Evolutionary conservation across 1,284 basidiomycete species (phyloP), one percentile per base, ranked within the genome.

Genomic region (Amylostereum areolatum): DNA sequence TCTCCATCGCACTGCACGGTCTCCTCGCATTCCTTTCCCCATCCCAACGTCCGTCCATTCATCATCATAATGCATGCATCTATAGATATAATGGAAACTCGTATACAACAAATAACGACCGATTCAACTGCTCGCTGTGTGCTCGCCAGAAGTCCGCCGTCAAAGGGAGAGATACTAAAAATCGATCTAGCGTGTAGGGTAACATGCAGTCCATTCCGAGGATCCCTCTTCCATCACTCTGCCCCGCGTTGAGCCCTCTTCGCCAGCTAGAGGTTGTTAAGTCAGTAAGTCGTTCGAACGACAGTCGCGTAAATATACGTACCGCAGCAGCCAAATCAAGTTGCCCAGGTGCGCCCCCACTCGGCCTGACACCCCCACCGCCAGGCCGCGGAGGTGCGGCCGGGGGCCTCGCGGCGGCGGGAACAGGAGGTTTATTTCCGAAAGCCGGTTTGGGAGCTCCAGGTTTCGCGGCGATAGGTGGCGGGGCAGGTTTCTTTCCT

Each of bases 311-410:
- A 42, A 52, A 32, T 45, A 36, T 5, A 75, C 83, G 70, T 58
- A 89, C 86, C 46, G 75, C 81, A 56, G 90, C 89, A 53, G 90
- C 89, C 56, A 94, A 69, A 68, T 92, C 91, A 68, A 92, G 60
- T 63, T 92, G 89, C 27, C 89, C 83, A 27, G 69, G 64, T 1
- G 73, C 65, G 3, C 72, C 67, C 27, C 61, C 67, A 39, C 74
- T 67, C 24, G 65, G 63, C 50, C 65, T 69, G 8, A 63, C 68
- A 10, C 44, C 55, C 27, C 69, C 72, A 39, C 37, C 37, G 6
- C n/a, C n/a, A 7, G n/a, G 37, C 25, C 25, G 41, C 25, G 41
- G 25, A 25, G 41, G 18, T 7, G 41, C n/a, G 4, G 41, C 25
- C 7, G 56, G 46, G 1, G 62, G 57, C 35, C 56, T 51, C 3